Evolutionary conservation across 1,284 basidiomycete species (phyloP), one percentile per base, ranked within the genome.

Genomic region (Athelia sp.): DNA sequence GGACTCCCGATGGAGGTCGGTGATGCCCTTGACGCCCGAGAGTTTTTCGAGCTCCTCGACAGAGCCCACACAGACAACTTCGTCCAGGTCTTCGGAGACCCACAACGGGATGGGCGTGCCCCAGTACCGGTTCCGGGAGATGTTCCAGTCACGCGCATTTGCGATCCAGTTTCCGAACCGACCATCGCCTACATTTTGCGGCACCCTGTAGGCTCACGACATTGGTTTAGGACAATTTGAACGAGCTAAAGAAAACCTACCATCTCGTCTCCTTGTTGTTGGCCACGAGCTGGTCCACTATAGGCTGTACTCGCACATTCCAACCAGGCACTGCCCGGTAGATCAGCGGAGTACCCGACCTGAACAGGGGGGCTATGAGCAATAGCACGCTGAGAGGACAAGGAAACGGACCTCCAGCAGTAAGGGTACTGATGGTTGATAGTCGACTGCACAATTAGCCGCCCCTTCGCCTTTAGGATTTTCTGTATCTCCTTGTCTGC

Each of bases 91-190:
- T 2, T 96, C 93, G 60, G 90, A 95, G 26, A 78, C 93, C 97
- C 97, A 99, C 32, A 99, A 73, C 9, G 97, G 97, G 54, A 99
- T 87, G 6, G 97, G 97, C 6, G 96, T 99, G 42, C 96, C 97
- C 96, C 96, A 99, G 69, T 98, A 99, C 52, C 97, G 83, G 75
- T 99, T 99, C 56, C 97, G 81, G n/a, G 94, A 97, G 56, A 99
- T 80, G 66, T 98, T 99, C 97, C 97, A 99, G 66, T 99, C 97
- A 29, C 96, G 83, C 11, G 97, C 97, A 67, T 97, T 98, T 46
- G 90, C 86, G 51, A 99, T 76, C 97, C 97, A 99, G 67, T 92
- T 96, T 22, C 93, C 94, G 64, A 99, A 99, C 46, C 96, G 81
- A 56, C 89, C 85, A 53, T 98, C 95, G 10, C 94, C 91, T 45